These are phyloP conservation scores for Begonia masoniana DNA, from an alignment of 306 rosid genomes.

Conservation along the genomic window DNA sequence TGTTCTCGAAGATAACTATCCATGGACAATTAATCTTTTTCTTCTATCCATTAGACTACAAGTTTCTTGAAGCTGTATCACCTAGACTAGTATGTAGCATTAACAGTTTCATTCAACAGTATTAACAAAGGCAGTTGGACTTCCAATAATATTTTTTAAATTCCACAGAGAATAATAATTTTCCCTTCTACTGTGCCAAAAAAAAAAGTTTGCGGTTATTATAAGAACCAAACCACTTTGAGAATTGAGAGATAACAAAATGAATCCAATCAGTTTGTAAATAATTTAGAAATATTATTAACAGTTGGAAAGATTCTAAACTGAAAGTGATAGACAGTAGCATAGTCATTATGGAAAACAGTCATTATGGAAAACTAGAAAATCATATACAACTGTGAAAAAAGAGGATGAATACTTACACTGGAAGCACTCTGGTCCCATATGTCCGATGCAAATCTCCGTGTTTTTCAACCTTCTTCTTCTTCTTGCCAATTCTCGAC, in stretches of 20 bases:
- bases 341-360: not conserved
- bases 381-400: constrained; percentile 1
- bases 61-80: no score
- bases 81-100: no score
- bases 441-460: constrained; percentile 76
- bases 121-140: no score
- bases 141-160: no score
- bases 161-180: no score
- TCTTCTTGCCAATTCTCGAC: constrained; percentile 43
- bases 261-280: not conserved
- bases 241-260: not conserved
- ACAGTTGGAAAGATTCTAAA: not conserved
- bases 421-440: constrained; percentile 98
- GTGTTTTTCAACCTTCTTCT: constrained; percentile 36
- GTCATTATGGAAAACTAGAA: not conserved
- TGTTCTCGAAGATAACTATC: no score
- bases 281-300: not conserved
- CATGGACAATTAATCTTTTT: no score
- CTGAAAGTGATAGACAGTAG: not conserved
- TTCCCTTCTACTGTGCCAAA: no score
- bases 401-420: constrained; percentile 46
- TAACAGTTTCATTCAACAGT: no score
- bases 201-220: no score
- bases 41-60: no score
- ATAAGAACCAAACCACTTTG: no score